A percentile compares a stretch with the other conserved stretches of the same genome.
phyloP scores from a whole-genome alignment of 2,329 filamentous ascomycete species.

The Sclerotinia spermophila region DNA sequence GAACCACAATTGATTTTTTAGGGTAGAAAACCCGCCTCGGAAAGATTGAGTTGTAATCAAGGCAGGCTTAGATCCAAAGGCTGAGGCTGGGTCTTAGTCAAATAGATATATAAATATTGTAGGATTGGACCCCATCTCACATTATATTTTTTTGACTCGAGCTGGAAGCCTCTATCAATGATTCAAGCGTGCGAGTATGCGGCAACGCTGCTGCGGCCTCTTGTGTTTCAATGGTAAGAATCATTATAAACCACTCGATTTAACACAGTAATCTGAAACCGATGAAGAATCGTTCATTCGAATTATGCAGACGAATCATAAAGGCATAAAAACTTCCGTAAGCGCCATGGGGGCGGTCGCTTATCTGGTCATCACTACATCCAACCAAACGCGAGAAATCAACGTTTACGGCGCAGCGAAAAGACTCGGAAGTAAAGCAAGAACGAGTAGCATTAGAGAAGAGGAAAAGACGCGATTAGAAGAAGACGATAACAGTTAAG shows the following conservation, averaged over 20 bases:
- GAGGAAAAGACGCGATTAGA: not conserved
- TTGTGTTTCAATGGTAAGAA: slow-evolving; percentile 1
- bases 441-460: not conserved
- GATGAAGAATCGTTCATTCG: not conserved
- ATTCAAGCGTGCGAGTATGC: not conserved
- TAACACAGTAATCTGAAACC: slow-evolving; percentile 5
- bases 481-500: not conserved
- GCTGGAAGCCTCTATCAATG: slow-evolving; percentile 8
- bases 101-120: slow-evolving; percentile 16
- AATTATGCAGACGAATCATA: slow-evolving; percentile 13
- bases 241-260: slow-evolving; percentile 14
- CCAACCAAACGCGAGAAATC: slow-evolving; percentile 7
- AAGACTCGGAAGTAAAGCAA: not conserved
- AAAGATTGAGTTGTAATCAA: not conserved
- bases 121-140: slow-evolving; percentile 20
- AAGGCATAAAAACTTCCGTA: slow-evolving; percentile 6
- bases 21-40: not conserved
- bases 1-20: not conserved
- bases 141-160: not conserved
- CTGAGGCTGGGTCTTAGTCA: not conserved
- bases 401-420: not conserved
- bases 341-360: slow-evolving; percentile 17
- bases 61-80: slow-evolving; percentile 4
- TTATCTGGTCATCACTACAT: slow-evolving; percentile 15
- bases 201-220: slow-evolving; percentile 15